These are phyloP conservation scores for Pseudopyricularia cyperi DNA, from an alignment of 2,329 filamentous ascomycete species.

Conservation along the genomic window DNA sequence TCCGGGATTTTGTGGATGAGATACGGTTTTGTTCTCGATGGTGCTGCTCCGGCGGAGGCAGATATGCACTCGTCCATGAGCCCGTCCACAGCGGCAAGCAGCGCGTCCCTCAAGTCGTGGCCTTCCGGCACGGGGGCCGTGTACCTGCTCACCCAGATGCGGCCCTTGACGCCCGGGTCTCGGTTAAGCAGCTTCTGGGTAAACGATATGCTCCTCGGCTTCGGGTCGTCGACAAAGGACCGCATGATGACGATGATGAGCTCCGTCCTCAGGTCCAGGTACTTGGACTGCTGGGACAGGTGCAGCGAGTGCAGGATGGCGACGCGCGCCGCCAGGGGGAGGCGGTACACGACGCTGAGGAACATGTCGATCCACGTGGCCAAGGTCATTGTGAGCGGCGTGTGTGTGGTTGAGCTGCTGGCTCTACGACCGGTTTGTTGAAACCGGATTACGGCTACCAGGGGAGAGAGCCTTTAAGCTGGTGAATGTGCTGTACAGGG, in stretches of 20 bases:
- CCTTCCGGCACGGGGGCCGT: slow-evolving; percentile 45
- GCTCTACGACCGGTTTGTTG: not conserved
- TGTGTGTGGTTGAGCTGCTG: not conserved
- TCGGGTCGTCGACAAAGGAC: slow-evolving; percentile 33
- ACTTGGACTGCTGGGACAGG: slow-evolving; percentile 55
- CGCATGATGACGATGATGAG: slow-evolving; percentile 62
- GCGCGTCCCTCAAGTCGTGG: slow-evolving; percentile 38
- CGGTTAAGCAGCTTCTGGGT: slow-evolving; percentile 49
- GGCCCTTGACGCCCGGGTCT: slow-evolving; percentile 60
- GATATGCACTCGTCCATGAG: slow-evolving; percentile 15
- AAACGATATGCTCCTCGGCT: slow-evolving; percentile 39
- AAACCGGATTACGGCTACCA: no score
- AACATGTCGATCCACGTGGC: slow-evolving; percentile 5
- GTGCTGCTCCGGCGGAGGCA: not conserved
- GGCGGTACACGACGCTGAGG: slow-evolving; percentile 31
- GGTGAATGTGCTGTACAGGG: no score
- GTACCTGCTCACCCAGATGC: slow-evolving; percentile 69
- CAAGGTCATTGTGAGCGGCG: not conserved
- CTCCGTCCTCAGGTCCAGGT: slow-evolving; percentile 68
- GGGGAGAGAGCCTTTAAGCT: no score
- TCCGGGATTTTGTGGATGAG: slow-evolving; percentile 29
- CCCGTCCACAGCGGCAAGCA: slow-evolving; percentile 44
- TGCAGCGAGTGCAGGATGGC: slow-evolving; percentile 51
- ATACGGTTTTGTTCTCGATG: not conserved
- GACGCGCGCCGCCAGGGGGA: slow-evolving; percentile 51